Conservation (phyloP, 75 land plant species). For the Larix kaempferi region DNA sequence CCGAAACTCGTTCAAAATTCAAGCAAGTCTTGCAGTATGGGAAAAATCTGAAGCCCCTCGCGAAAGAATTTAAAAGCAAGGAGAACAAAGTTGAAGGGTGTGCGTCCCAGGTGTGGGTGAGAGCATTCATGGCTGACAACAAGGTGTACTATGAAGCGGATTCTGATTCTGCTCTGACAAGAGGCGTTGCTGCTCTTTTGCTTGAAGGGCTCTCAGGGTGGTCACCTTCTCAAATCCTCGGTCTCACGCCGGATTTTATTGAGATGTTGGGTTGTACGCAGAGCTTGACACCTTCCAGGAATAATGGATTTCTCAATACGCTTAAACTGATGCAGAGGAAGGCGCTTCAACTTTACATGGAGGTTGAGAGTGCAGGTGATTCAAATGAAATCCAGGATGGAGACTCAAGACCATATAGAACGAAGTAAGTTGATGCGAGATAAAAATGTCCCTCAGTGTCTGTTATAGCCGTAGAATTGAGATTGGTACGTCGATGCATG, state of each 20-base stretch:
- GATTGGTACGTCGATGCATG: no score
- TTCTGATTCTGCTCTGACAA: conserved; percentile 79
- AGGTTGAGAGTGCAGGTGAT: background rate
- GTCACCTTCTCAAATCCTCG: conserved; percentile 43
- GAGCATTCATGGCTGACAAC: conserved; percentile 27
- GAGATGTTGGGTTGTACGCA: no score
- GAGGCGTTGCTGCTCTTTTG: conserved; percentile 83
- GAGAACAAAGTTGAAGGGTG: conserved; percentile 83
- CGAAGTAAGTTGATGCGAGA: no score
- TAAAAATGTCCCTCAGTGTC: no score
- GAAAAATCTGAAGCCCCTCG: conserved; percentile 48
- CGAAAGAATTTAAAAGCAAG: conserved; percentile 37
- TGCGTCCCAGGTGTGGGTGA: conserved; percentile 96
- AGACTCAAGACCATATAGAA: conserved; percentile 45
- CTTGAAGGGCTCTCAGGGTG: conserved; percentile 71
- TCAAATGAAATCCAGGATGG: background rate
- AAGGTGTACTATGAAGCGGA: conserved; percentile 59
- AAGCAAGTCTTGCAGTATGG: conserved; percentile 82
- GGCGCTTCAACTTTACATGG: no score
- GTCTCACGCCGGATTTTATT: conserved; percentile 66
- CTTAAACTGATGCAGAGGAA: conserved; percentile 12
- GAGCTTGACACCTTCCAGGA: conserved; percentile 41
- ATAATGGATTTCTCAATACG: conserved; percentile 91
- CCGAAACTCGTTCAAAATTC: conserved; percentile 71
- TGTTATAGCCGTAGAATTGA: no score